Evolutionary conservation across 1,284 basidiomycete genomes (phyloP).

Genomic region (Phenoliferia sp.): DNA sequence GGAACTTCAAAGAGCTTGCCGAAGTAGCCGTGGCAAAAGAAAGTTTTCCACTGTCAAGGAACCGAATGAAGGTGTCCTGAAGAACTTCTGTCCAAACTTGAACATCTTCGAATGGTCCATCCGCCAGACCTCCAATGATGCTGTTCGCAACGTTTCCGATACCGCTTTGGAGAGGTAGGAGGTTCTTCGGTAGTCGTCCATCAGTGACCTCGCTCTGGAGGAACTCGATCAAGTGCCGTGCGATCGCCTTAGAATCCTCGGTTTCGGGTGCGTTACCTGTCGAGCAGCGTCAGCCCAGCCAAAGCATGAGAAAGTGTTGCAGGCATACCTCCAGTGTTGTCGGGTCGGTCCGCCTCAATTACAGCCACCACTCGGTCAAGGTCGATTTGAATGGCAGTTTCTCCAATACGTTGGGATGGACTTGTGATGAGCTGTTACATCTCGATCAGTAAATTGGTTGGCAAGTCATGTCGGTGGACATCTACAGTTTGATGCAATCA

Average conservation of each 20-base stretch:
- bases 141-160: slow-evolving; percentile 54
- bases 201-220: slow-evolving; percentile 49
- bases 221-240: slow-evolving; percentile 51
- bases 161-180: slow-evolving; percentile 49
- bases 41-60: slow-evolving; percentile 52
- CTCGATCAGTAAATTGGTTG: too few relatives aligned
- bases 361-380: slow-evolving; percentile 53
- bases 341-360: slow-evolving; percentile 48
- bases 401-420: slow-evolving; percentile 50
- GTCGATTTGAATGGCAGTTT: slow-evolving; percentile 50
- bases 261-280: slow-evolving; percentile 51
- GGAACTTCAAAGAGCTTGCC: background rate
- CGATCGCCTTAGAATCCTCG: slow-evolving; percentile 48
- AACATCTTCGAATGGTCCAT: slow-evolving; percentile 51
- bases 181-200: slow-evolving; percentile 48
- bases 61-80: slow-evolving; percentile 41
- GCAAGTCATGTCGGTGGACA: too few relatives aligned
- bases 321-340: slow-evolving; percentile 54
- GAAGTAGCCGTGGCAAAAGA: slow-evolving; percentile 52
- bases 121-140: slow-evolving; percentile 50
- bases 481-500: too few relatives aligned
- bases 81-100: slow-evolving; percentile 53
- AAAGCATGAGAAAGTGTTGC: too few relatives aligned
- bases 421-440: slow-evolving; percentile 46
- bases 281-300: too few relatives aligned